Evolutionary conservation across 192 early-diverging fungal species (phyloP), one percentile per base, ranked within the genome.

Genomic region (Coemansia guatemalensis): DNA sequence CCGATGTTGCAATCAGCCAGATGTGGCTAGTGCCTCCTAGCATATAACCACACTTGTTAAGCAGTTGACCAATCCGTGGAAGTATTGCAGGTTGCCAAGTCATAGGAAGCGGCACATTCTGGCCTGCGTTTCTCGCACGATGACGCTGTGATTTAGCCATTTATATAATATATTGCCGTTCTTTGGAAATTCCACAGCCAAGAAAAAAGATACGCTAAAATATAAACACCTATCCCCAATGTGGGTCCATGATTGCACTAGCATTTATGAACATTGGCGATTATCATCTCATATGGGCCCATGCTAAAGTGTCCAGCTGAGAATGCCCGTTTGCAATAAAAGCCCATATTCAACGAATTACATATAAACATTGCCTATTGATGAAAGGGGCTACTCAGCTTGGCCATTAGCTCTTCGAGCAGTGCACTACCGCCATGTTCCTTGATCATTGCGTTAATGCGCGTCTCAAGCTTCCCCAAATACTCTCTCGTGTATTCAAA

Each of bases 401-500:
- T 82, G 61, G 54, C 73, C 78, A 84, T 74, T 53, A 79, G 58
- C 14, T 54, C 67, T 35, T 85, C 78, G 63, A 97, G 67, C 44
- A 80, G 73, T 1, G 53, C 56, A 61, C 97, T 99, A 11, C 94
- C 94, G 20, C 95, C 95, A 51, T 93, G 83, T 20, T 73, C 68
- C 11, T 57, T 33, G 56, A 99, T 88, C 64, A 89, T 88, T 5
- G 74, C 77, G 2, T 82, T 53, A 11, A 89, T 89, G 2, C 85
- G 74, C 3, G 56, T 56, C 67, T 97, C 94, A 11, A 93, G 81
- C 6, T 74, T 47, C 0, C 26, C 44, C 58, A 99, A 70, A 58
- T 85, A 88, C 23, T 83, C 53, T 1, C 81, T 60, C 7, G 90
- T 92, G 64, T 95, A 95, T 12, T 89, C 87, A 58, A 99, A 95